Conservation (phyloP, 2,329 filamentous ascomycete species). For the Ciborinia camelliae region DNA sequence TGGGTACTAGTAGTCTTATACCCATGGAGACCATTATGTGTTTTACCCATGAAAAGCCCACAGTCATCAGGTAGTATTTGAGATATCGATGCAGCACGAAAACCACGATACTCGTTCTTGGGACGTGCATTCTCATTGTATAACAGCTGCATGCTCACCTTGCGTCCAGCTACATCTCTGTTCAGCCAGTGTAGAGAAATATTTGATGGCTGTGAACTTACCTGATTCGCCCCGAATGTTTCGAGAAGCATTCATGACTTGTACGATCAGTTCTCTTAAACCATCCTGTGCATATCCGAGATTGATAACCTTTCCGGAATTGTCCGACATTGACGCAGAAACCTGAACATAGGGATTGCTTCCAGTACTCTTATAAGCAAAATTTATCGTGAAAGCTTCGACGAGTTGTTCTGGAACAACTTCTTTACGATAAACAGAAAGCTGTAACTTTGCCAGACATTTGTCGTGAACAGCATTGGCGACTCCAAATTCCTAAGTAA, state of each 20-base stretch:
- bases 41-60: conserved; percentile 2
- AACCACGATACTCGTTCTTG: conserved; percentile 26
- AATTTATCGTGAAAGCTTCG: conserved; percentile 30
- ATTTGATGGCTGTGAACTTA: not conserved
- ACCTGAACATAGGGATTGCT: not conserved
- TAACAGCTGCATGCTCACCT: conserved; percentile 24
- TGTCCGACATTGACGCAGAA: conserved; percentile 5
- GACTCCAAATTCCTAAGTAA: conserved; percentile 28
- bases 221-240: not conserved
- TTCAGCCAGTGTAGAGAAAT: not conserved
- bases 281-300: conserved; percentile 19
- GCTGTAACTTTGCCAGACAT: conserved; percentile 29
- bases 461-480: conserved; percentile 27
- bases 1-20: not conserved
- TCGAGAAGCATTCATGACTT: conserved; percentile 4
- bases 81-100: conserved; percentile 22
- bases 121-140: conserved; percentile 25
- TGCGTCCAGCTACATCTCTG: conserved; percentile 2
- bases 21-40: conserved; percentile 3
- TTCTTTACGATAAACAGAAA: conserved; percentile 28
- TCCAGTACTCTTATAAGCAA: conserved; percentile 25
- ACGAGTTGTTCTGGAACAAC: conserved; percentile 24
- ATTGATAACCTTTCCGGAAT: not conserved
- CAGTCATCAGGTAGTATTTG: conserved; percentile 19
- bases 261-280: conserved; percentile 4